Base-by-base conservation (phyloP, 2,329 filamentous ascomycete genomes). In the Gyromitra esculenta region DNA sequence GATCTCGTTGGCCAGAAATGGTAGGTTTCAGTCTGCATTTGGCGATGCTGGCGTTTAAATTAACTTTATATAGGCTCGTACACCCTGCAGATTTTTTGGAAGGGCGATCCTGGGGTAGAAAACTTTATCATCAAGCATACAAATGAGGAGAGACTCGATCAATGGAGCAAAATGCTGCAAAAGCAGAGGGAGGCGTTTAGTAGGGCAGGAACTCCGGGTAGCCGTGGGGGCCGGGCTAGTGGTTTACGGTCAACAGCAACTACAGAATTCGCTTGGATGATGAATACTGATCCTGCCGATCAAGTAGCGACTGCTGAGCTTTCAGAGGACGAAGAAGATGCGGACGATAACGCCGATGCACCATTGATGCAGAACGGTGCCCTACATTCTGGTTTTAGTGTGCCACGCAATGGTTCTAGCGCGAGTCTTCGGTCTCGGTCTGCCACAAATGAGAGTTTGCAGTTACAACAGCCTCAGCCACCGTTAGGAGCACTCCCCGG, bases 11-110 rank as follows among this genome's bases (percentile, higher is more conserved):
- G 90, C 91, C 64, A 97, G 94, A 83, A 92, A 93, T 84, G 94
- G 94, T 96, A 88, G 82, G 88, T 78, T 50, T 56, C 31, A 62
- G 65, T n/a, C 57, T 37, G 50, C 25, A 31, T 76, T 45, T 69
- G 56, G 35, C 7, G n/a, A n/a, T 37, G 1, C 18, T 39, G 15
- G 11, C 9, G 37, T 62, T 57, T 74, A 48, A 54, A 43, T 75
- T 79, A 50, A 78, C 8, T 56, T 45, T 45, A 50, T 69, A 4
- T 39, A 70, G 94, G 93, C 62, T 95, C 93, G 9, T 97, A 98
- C 82, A 95, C 92, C 1, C 92, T 97, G 77, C 95, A 98, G 82
- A 98, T 99, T 72, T 97, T 94, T 87, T 99, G 96, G 96, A 98
- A 96, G 84, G 95, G 95, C 43, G 95, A 98, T 79, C 93, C 94